Percentiles rank a stretch among this genome's conserved stretches.
Evolutionary conservation across 1,284 basidiomycete genomes (phyloP).

Genomic region (Vanrija pseudolonga): DNA sequence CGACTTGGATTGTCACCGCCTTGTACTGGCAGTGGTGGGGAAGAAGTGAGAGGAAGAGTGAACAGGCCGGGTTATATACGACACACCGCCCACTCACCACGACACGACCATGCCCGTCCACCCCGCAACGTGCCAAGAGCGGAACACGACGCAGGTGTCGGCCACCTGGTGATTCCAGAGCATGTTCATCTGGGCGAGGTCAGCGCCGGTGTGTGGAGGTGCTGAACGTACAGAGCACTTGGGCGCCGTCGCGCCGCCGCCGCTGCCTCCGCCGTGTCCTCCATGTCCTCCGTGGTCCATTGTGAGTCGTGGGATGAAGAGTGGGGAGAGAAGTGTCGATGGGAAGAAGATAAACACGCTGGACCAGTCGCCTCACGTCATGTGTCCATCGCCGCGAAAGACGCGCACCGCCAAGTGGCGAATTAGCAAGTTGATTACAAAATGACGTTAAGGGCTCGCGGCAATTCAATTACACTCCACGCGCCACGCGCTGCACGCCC

Average conservation of each 20-base stretch:
- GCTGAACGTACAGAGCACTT: slow-evolving; percentile 11
- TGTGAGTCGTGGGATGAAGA: not conserved
- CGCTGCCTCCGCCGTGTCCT: slow-evolving; percentile 9
- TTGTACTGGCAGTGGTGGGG: not conserved
- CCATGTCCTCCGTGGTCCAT: slow-evolving; percentile 20
- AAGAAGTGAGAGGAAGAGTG: not conserved
- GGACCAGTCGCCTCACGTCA: too few relatives aligned
- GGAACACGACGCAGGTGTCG: slow-evolving; percentile 45
- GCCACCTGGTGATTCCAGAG: slow-evolving; percentile 48
- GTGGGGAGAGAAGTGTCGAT: not conserved
- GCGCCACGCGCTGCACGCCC: too few relatives aligned
- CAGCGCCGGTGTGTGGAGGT: not conserved
- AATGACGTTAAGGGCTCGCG: too few relatives aligned
- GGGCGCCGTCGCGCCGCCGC: slow-evolving; percentile 5
- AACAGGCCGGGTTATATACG: slow-evolving; percentile 6
- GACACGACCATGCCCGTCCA: slow-evolving; percentile 42
- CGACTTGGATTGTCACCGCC: too few relatives aligned
- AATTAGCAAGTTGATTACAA: too few relatives aligned
- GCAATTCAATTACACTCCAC: too few relatives aligned
- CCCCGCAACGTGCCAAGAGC: slow-evolving; percentile 44
- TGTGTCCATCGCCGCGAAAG: too few relatives aligned
- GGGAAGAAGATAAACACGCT: not conserved
- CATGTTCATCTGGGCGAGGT: slow-evolving; percentile 47
- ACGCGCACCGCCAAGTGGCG: too few relatives aligned
- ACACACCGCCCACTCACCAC: too few relatives aligned